Base-by-base conservation (phyloP, 345 rosid species). In the Angophora floribunda region DNA sequence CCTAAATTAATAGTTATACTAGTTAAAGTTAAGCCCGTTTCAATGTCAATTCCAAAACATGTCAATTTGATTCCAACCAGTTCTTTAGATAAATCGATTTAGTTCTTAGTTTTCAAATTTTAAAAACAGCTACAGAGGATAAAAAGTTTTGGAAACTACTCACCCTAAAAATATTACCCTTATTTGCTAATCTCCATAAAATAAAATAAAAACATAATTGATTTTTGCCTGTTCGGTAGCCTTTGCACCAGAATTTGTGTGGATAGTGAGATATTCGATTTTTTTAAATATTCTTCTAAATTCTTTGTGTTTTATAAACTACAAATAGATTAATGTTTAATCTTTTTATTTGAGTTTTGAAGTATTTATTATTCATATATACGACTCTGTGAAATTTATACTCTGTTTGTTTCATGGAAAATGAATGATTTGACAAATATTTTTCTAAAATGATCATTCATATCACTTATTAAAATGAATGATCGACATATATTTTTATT, bases 301-400 rank as follows among this genome's bases (percentile, higher is more conserved):
- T n/a, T 63, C n/a, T 63, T n/a, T 7, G 75, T 0, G 19, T 2
- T 13, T n/a, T n/a, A 0, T 2, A n/a, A n/a, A 63, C 75, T n/a
- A 30, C 75, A 13, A n/a, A n/a, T 5, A 63, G 5, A 28, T n/a
- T 17, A 2, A 63, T n/a, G 75, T 0, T 63, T 63, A 6, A 63
- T n/a, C 30, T 63, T 63, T 63, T 41, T 7, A n/a, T n/a, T 30
- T 63, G 19, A n/a, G 9, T 13, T 63, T 63, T 63, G 1, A 63
- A 63, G 9, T 63, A 13, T 3, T 36, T 6, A 1, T 63, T 13
- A 7, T 63, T 55, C 13, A 0, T 28, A 28, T 61, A 11, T 61
- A 26, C 1, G 67, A 61, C 15, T 59, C 28, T 28, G 5, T 28
- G 67, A 61, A 28, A 26, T 19, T 59, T 59, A 26, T 3, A 6